A percentile compares a stretch with the other conserved stretches of the same genome.
phyloP scores from a whole-genome alignment of 345 rosid species.

The Pistacia integerrima region DNA sequence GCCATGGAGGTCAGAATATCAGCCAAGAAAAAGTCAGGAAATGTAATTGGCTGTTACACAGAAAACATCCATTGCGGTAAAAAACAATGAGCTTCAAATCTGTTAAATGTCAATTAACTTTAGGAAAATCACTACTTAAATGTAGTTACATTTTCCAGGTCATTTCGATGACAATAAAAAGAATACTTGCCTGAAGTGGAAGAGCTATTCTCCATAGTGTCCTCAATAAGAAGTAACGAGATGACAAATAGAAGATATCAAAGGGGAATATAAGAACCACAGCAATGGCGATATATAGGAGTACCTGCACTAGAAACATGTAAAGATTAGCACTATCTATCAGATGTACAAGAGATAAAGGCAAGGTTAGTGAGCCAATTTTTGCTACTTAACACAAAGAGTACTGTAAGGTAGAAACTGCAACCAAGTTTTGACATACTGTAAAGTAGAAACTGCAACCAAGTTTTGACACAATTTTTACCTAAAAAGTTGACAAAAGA shows the following conservation, averaged over 20 bases:
- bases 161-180: not conserved
- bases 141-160: not conserved
- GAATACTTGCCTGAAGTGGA: conserved; percentile 81
- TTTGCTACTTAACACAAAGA: conserved; percentile 1
- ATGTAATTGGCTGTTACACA: conserved; percentile 77
- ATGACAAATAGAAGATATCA: conserved; percentile 84
- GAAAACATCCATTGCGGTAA: conserved; percentile 7
- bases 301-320: conserved; percentile 60
- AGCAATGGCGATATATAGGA: conserved; percentile 72
- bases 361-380: not conserved
- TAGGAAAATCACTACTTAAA: not conserved
- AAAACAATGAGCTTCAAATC: not conserved
- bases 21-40: conserved; percentile 95
- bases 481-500: not conserved
- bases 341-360: not conserved
- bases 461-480: not conserved
- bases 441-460: not conserved
- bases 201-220: conserved; percentile 88
- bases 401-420: not conserved
- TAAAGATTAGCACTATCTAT: conserved; percentile 14
- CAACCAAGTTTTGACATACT: not conserved
- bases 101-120: not conserved
- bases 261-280: conserved; percentile 87
- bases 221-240: conserved; percentile 85
- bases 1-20: conserved; percentile 96